Percentiles rank a stretch among this genome's conserved stretches.
Evolutionary conservation across 2,329 filamentous ascomycete genomes (phyloP).

Genomic region (Alternaria longipes): DNA sequence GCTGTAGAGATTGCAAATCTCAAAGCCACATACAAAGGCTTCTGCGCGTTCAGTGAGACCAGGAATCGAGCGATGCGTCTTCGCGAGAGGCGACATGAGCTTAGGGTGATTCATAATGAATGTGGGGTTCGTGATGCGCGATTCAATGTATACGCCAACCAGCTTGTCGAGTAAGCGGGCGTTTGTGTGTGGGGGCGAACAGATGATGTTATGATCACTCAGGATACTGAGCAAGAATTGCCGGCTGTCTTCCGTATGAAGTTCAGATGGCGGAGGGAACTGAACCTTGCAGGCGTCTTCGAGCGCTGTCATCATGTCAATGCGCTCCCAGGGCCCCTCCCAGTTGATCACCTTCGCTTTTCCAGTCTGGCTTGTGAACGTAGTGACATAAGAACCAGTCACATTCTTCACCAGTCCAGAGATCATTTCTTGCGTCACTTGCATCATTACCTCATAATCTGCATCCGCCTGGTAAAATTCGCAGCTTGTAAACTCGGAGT

Average conservation of each 20-base stretch:
- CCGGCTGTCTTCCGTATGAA: conserved; percentile 80
- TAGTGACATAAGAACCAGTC: conserved; percentile 84
- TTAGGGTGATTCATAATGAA: conserved; percentile 83
- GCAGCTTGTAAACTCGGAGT: conserved; percentile 96
- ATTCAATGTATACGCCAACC: conserved; percentile 91
- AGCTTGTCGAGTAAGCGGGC: conserved; percentile 96
- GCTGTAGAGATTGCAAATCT: conserved; percentile 96
- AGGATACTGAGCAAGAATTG: not conserved
- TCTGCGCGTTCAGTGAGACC: conserved; percentile 96
- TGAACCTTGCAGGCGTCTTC: conserved; percentile 91
- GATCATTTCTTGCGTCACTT: conserved; percentile 91
- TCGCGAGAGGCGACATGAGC: conserved; percentile 97
- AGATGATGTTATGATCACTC: not conserved
- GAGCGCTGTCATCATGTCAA: conserved; percentile 95
- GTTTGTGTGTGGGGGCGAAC: conserved; percentile 62
- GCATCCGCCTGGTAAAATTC: conserved; percentile 89
- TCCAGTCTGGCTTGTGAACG: conserved; percentile 84
- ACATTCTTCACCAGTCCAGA: conserved; percentile 87
- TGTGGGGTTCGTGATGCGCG: conserved; percentile 90
- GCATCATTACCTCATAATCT: conserved; percentile 82
- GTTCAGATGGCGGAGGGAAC: conserved; percentile 87
- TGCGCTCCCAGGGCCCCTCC: conserved; percentile 89
- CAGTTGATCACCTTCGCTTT: conserved; percentile 93
- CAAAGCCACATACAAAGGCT: conserved; percentile 96
- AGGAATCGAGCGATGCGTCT: conserved; percentile 82